Conservation (phyloP, 345 rosid species). For the Gossypium australe region DNA sequence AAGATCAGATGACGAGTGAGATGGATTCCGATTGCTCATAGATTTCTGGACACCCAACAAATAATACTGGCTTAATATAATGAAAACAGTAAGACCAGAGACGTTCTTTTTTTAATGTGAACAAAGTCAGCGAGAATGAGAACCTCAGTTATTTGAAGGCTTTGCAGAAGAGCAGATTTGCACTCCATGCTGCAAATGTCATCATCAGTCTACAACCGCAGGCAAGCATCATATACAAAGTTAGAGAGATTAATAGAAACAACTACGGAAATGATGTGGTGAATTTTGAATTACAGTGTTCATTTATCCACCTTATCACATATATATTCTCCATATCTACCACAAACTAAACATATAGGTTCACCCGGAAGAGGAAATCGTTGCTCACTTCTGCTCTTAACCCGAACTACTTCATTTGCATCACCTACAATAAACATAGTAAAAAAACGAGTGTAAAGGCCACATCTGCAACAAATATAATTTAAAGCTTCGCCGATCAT, state of each 20-base stretch:
- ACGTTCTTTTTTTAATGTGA: background rate
- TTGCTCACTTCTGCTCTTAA: slow-evolving; percentile 44
- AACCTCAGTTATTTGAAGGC: slow-evolving; percentile 41
- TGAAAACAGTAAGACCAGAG: slow-evolving; percentile 4
- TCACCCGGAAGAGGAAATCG: slow-evolving; percentile 56
- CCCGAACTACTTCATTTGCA: slow-evolving; percentile 24
- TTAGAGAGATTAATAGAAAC: slow-evolving; percentile 7
- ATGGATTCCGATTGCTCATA: slow-evolving; percentile 14
- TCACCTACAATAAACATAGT: slow-evolving; percentile 18
- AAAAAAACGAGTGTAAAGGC: background rate
- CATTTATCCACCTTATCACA: slow-evolving; percentile 49
- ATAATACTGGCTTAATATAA: background rate
- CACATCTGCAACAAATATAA: background rate
- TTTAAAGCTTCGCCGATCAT: background rate
- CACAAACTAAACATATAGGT: slow-evolving; percentile 61
- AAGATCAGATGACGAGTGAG: slow-evolving; percentile 21
- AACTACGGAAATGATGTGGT: background rate
- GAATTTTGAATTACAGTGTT: slow-evolving; percentile 4
- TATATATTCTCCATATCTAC: slow-evolving; percentile 71
- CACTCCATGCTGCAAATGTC: slow-evolving; percentile 78
- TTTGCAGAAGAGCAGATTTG: slow-evolving; percentile 49
- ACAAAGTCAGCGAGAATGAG: background rate
- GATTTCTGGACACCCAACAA: slow-evolving; percentile 30
- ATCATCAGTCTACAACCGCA: slow-evolving; percentile 51
- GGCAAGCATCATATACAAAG: slow-evolving; percentile 3